Conservation (phyloP, 179 eudicot species). For the Silene vulgaris region DNA sequence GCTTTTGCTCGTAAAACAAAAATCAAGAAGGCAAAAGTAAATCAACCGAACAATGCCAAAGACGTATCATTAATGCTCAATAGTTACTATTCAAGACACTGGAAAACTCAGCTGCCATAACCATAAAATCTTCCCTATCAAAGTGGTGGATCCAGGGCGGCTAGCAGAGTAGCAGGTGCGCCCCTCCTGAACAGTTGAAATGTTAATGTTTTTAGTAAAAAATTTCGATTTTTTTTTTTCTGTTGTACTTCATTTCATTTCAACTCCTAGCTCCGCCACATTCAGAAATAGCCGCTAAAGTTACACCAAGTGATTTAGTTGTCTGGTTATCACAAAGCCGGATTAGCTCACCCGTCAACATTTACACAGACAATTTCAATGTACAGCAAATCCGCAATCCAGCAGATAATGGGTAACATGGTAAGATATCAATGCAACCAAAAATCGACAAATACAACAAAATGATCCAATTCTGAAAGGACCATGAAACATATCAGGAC, state of each 20-base stretch:
- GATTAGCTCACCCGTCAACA: neutral
- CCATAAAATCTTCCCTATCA: neutral
- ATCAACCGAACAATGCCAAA: neutral
- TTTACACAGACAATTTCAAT: neutral
- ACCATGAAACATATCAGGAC: slow-evolving; percentile 13
- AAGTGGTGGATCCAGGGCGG: neutral
- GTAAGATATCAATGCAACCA: neutral
- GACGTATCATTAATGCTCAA: neutral
- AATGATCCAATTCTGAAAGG: neutral
- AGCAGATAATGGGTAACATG: neutral
- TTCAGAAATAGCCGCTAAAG: neutral
- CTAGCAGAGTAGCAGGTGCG: too few species aligned
- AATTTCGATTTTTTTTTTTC: too few species aligned
- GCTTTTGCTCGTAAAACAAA: neutral
- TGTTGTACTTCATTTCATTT: too few species aligned
- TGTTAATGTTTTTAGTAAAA: too few species aligned
- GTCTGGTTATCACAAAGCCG: neutral
- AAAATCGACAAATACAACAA: slow-evolving; percentile 4
- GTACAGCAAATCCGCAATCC: neutral
- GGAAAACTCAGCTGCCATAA: neutral
- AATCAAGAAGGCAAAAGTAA: neutral
- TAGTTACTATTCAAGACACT: neutral
- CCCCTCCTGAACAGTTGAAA: too few species aligned
- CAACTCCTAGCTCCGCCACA: too few species aligned
- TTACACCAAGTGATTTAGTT: neutral